Evolutionary conservation across 495 filamentous ascomycete genomes (phyloP), one percentile per base, ranked within the genome.

Genomic region (Penicillium steckii): DNA sequence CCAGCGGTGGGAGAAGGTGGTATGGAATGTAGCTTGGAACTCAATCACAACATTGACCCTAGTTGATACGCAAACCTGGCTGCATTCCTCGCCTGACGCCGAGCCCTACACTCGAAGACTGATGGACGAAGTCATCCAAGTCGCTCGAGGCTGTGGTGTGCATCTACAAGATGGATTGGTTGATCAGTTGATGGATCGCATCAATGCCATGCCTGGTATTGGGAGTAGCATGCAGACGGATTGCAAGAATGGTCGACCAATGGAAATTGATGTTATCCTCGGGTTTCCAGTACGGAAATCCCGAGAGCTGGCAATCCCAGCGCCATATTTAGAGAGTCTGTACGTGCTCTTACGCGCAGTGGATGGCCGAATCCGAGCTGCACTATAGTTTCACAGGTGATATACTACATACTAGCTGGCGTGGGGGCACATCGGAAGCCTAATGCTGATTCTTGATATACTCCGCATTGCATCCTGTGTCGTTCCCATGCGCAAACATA

Each of bases 201-300:
- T 78, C 17, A 60, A 72, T 17, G 61, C 56, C 0, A 60, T 80
- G 64, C 69, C 70, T 1, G 57, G 63, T 0, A 71, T 80, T 46
- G 61, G 68, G n/a, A 79, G 72, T 42, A 82, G 79, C 57, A 83
- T 83, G 80, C 73, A 77, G 59, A 68, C 69, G 6, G 80, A 83
- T 65, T 68, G 65, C 32, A 70, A 75, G 55, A 70, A 61, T 46
- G 75, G 73, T 10, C 69, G 73, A 37, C 70, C 66, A 1, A 73
- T 82, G 77, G 80, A 82, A 58, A 67, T 82, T 8, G 80, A 84
- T 47, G 74, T 82, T 3, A 82, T 84, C 40, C 51, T 84, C 8
- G 80, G 80, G 7, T 75, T 75, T 55, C 76, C 78, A 7, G 72
- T 76, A 24, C 60, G 62, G 38, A 80, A 75, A 56, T 71, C 78